phyloP scores from a whole-genome alignment of 169 alveolate species.

The Eimeria nieschulzi region DNA sequence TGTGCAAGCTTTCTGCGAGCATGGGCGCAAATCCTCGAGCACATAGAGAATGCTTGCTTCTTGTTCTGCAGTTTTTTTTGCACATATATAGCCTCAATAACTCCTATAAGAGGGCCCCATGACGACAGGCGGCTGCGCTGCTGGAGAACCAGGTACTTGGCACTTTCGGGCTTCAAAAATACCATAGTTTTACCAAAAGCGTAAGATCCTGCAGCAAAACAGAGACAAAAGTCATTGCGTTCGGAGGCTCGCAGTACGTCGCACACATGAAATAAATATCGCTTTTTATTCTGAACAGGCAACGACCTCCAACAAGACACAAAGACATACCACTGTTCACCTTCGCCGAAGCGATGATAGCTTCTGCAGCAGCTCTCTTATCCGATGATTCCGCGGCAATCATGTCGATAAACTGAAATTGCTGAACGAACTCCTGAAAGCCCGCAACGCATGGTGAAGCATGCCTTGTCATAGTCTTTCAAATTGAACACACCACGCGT shows the following conservation, averaged over 20 bases:
- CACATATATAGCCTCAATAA: conserved; percentile 86
- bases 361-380: conserved; percentile 77
- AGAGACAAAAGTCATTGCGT: background rate
- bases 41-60: conserved; percentile 10
- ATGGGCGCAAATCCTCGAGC: conserved; percentile 74
- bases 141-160: conserved; percentile 86
- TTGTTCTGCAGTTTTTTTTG: conserved; percentile 22
- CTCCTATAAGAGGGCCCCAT: conserved; percentile 90
- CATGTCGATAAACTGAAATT: conserved; percentile 85
- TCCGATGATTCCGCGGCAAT: conserved; percentile 79
- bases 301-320: background rate
- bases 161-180: conserved; percentile 90
- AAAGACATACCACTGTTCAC: conserved; percentile 19
- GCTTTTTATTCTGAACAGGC: background rate
- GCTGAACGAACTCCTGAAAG: conserved; percentile 86
- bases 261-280: background rate
- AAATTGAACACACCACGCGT: too few relatives aligned
- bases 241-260: too few relatives aligned
- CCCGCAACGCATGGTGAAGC: conserved; percentile 45
- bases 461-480: background rate
- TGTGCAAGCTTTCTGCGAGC: conserved; percentile 67
- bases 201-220: conserved; percentile 71
- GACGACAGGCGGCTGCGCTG: conserved; percentile 90
- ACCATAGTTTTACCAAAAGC: conserved; percentile 91
- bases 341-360: conserved; percentile 67